Percentiles rank a stretch among this genome's conserved stretches.
These are phyloP conservation scores for Magnusiomyces clavatus DNA, from an alignment of 1,139 yeast species.

Conservation along the genomic window DNA sequence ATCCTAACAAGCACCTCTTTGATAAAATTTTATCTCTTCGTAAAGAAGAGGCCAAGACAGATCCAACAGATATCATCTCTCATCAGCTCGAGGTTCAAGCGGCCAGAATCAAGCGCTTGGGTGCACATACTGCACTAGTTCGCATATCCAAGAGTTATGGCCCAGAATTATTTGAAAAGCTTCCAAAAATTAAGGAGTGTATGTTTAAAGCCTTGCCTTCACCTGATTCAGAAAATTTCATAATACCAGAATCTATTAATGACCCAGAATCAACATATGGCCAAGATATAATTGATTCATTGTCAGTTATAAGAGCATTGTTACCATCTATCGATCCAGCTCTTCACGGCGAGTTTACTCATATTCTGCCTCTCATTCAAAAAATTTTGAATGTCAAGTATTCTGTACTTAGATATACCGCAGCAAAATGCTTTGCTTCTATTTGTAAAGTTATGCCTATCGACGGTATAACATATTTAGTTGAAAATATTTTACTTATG, in stretches of 20 bases:
- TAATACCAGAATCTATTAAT: slow-evolving; percentile 34
- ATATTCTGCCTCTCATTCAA: slow-evolving; percentile 42
- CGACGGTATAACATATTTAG: slow-evolving; percentile 67
- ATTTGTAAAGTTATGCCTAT: slow-evolving; percentile 70
- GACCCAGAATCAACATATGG: slow-evolving; percentile 49
- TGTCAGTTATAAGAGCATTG: slow-evolving; percentile 74
- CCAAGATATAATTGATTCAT: slow-evolving; percentile 76
- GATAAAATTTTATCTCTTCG: slow-evolving; percentile 64
- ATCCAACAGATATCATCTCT: slow-evolving; percentile 56
- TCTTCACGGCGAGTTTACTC: slow-evolving; percentile 45
- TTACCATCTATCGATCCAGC: slow-evolving; percentile 51
- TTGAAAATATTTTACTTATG: slow-evolving; percentile 73
- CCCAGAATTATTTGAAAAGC: slow-evolving; percentile 44
- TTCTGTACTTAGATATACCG: slow-evolving; percentile 81
- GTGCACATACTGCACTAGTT: slow-evolving; percentile 69
- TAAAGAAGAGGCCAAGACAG: slow-evolving; percentile 70
- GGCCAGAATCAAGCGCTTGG: slow-evolving; percentile 75
- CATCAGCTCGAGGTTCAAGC: slow-evolving; percentile 60
- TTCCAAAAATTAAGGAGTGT: slow-evolving; percentile 61
- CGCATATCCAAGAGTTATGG: slow-evolving; percentile 42
- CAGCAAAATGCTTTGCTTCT: slow-evolving; percentile 84
- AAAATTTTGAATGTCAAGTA: slow-evolving; percentile 60
- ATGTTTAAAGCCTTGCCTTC: slow-evolving; percentile 58
- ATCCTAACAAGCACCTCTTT: slow-evolving; percentile 50
- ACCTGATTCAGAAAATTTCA: slow-evolving; percentile 23